Evolutionary conservation across 305 asterid species (phyloP), one percentile per base, ranked within the genome.

Genomic region (Rubia balearica): DNA sequence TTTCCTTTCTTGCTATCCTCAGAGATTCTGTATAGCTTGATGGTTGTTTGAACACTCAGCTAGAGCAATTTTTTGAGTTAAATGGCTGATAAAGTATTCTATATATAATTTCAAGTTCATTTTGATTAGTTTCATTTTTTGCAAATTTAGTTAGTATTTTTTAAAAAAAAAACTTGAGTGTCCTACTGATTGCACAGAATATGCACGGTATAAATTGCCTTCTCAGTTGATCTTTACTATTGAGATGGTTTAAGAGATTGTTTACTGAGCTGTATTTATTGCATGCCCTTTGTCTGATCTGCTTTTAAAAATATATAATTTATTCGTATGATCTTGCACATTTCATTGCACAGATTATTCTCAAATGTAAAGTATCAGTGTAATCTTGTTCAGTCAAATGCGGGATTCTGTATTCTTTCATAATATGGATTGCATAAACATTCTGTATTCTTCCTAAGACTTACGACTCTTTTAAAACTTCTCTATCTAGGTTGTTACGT

Each of bases 401-500:
- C 36, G 63, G 62, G 0, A 49, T 68, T 6, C 33, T 48, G 30
- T 48, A 33, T 53, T 48, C 4, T 67, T 41, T 10, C 51, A 17
- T 6, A 14, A 55, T 38, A 1, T 12, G 7, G 8, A 36, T 30
- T 48, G 3, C 17, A 22, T 21, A 13, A 5, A 49, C 19, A 21
- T 9, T 56, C n/a, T 59, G 38, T 12, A 14, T 12, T 27, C n/a
- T 16, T 53, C 17, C 8, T 14, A 22, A 10, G 19, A 71, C 70
- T 66, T 46, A 36, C 56, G 36, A n/a, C 53, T 42, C 17, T 19
- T 60, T 27, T 11, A n/a, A n/a, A n/a, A 69, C 21, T 10, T 45
- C 65, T 30, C 14, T 30, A 21, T 21, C 61, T 43, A 82, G 86
- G 83, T 82, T 38, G 86, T 82, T 67, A 82, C 85, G 4, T 82